Conservation (phyloP, 2,329 filamentous ascomycete species). For the Balansia obtecta region DNA sequence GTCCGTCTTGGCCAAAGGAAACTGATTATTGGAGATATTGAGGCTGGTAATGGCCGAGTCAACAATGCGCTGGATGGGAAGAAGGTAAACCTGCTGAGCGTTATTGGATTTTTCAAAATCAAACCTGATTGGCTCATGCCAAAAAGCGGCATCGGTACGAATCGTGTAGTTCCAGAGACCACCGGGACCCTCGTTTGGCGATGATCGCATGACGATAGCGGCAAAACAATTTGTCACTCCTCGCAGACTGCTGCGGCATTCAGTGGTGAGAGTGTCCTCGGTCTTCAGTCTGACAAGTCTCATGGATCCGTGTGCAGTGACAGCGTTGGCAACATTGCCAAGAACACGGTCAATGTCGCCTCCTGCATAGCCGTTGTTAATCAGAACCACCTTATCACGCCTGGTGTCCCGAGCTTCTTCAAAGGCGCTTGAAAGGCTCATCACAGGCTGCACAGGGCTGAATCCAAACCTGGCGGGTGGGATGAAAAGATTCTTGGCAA, state of each 20-base stretch:
- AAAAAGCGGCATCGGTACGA: slow-evolving; percentile 58
- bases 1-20: slow-evolving; percentile 27
- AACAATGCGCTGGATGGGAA: slow-evolving; percentile 70
- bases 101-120: slow-evolving; percentile 54
- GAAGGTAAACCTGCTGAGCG: slow-evolving; percentile 62
- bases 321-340: slow-evolving; percentile 43
- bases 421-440: slow-evolving; percentile 53
- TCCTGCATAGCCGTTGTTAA: slow-evolving; percentile 58
- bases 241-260: slow-evolving; percentile 51
- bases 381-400: slow-evolving; percentile 60
- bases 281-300: slow-evolving; percentile 39
- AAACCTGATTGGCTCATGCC: slow-evolving; percentile 43
- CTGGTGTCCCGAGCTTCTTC: slow-evolving; percentile 37
- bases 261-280: slow-evolving; percentile 44
- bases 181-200: slow-evolving; percentile 54
- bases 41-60: slow-evolving; percentile 56
- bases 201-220: slow-evolving; percentile 63
- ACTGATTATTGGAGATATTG: slow-evolving; percentile 28
- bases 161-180: slow-evolving; percentile 80
- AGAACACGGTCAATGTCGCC: slow-evolving; percentile 66
- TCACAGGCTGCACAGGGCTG: slow-evolving; percentile 46
- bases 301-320: slow-evolving; percentile 38
- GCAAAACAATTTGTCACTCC: slow-evolving; percentile 63
- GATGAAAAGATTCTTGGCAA: slow-evolving; percentile 72
- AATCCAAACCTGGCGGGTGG: slow-evolving; percentile 67